Evolutionary conservation across 768 basidiomycete genomes (phyloP).

Genomic region (Tricholoma saponaceum): DNA sequence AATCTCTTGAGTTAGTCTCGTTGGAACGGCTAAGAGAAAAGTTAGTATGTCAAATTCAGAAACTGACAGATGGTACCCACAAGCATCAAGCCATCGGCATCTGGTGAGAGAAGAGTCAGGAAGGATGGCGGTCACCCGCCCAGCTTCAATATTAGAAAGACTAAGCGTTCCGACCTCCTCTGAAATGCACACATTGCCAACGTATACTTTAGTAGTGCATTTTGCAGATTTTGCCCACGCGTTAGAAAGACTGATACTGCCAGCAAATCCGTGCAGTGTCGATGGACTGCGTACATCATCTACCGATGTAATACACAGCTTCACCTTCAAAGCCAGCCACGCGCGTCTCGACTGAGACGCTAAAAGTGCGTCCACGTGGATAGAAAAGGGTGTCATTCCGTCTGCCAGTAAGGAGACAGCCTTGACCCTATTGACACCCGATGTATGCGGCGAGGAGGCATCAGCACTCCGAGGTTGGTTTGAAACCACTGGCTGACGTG

Average conservation of each 20-base stretch:
- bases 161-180: constrained; percentile 53
- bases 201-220: constrained; percentile 60
- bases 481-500: background rate
- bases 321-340: constrained; percentile 47
- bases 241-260: constrained; percentile 48
- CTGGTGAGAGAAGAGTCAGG: constrained; percentile 65
- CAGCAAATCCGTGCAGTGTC: constrained; percentile 62
- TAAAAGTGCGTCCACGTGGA: constrained; percentile 54
- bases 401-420: constrained; percentile 57
- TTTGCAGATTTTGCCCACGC: constrained; percentile 53
- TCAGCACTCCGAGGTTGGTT: constrained; percentile 3
- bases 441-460: constrained; percentile 11
- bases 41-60: constrained; percentile 22
- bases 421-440: constrained; percentile 28
- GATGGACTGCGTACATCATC: constrained; percentile 50
- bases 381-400: constrained; percentile 59
- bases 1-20: constrained; percentile 68
- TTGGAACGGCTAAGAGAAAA: constrained; percentile 41
- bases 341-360: constrained; percentile 33
- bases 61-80: constrained; percentile 38
- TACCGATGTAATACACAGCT: constrained; percentile 52
- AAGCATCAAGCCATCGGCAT: constrained; percentile 67
- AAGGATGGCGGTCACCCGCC: constrained; percentile 50
- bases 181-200: constrained; percentile 44
- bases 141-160: constrained; percentile 42